These are phyloP conservation scores for Xerocomellus intermedius DNA, from an alignment of 768 basidiomycete genomes.

Conservation along the genomic window DNA sequence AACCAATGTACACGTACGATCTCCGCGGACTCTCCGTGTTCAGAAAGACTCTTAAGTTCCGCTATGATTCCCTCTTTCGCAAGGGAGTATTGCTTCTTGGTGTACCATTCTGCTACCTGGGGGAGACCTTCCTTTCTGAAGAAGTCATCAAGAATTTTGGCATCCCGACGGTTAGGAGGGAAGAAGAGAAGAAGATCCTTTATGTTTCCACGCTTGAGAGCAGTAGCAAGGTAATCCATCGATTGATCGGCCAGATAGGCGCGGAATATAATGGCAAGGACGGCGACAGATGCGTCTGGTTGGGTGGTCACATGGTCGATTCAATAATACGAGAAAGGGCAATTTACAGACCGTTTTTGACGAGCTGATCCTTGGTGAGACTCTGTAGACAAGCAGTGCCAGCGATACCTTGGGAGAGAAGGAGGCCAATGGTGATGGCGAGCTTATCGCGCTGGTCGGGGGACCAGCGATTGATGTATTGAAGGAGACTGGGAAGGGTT, in stretches of 20 bases:
- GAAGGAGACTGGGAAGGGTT: conserved; percentile 78
- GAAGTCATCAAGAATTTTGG: conserved; percentile 74
- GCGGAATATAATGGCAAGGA: conserved; percentile 77
- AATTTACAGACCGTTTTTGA: conserved; percentile 76
- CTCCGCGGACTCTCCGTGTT: conserved; percentile 64
- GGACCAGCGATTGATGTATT: conserved; percentile 87
- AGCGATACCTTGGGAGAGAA: conserved; percentile 82
- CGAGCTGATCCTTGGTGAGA: conserved; percentile 89
- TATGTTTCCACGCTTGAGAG: conserved; percentile 83
- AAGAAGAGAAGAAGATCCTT: conserved; percentile 87
- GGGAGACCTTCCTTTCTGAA: conserved; percentile 79
- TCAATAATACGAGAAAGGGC: neutral
- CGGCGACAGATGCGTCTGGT: conserved; percentile 72
- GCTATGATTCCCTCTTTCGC: conserved; percentile 75
- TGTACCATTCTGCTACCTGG: conserved; percentile 91
- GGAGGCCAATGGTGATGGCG: conserved; percentile 73
- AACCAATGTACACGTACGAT: conserved; percentile 46
- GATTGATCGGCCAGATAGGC: conserved; percentile 78
- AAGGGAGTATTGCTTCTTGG: conserved; percentile 81
- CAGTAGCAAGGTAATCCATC: conserved; percentile 83
- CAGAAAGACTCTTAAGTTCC: conserved; percentile 67
- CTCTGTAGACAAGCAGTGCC: conserved; percentile 74
- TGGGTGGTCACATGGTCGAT: conserved; percentile 9
- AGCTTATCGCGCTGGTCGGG: conserved; percentile 78
- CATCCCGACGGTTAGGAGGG: conserved; percentile 77